A percentile compares a stretch with the other conserved stretches of the same genome.
Conservation (phyloP, 2,329 filamentous ascomycete genomes). For the Xylariomycetidae sp. region DNA sequence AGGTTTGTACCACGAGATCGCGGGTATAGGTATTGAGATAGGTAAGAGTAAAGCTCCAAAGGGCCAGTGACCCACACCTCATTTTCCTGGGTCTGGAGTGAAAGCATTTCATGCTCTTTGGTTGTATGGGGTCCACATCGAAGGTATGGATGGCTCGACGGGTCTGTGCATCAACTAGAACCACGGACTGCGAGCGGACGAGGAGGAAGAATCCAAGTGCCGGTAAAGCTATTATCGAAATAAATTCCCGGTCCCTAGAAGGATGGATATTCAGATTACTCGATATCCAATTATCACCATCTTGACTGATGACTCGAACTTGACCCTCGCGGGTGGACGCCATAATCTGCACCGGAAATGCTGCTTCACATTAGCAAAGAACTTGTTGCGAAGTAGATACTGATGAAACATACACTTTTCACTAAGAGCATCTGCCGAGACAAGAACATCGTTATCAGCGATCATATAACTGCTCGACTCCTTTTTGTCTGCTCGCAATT, state of each 20-base stretch:
- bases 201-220: constrained; percentile 57
- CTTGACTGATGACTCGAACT: constrained; percentile 23
- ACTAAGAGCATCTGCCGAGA: constrained; percentile 42
- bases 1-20: constrained; percentile 62
- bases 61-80: constrained; percentile 49
- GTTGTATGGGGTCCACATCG: constrained; percentile 51
- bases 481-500: constrained; percentile 46
- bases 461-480: constrained; percentile 40
- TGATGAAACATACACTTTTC: constrained; percentile 39
- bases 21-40: constrained; percentile 57
- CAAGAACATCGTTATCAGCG: constrained; percentile 45
- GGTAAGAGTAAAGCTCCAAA: constrained; percentile 60
- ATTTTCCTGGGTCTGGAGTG: constrained; percentile 48
- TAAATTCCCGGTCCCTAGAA: constrained; percentile 39
- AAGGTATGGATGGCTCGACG: constrained; percentile 59
- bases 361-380: constrained; percentile 5
- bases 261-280: constrained; percentile 38
- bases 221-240: constrained; percentile 56
- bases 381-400: background rate
- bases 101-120: constrained; percentile 56
- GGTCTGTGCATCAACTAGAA: constrained; percentile 56
- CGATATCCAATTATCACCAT: constrained; percentile 44
- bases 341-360: constrained; percentile 25
- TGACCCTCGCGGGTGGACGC: constrained; percentile 27
- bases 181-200: constrained; percentile 50